These are phyloP conservation scores for Akanthomyces lecanii DNA, from an alignment of 2,329 filamentous ascomycete species.

Conservation along the genomic window DNA sequence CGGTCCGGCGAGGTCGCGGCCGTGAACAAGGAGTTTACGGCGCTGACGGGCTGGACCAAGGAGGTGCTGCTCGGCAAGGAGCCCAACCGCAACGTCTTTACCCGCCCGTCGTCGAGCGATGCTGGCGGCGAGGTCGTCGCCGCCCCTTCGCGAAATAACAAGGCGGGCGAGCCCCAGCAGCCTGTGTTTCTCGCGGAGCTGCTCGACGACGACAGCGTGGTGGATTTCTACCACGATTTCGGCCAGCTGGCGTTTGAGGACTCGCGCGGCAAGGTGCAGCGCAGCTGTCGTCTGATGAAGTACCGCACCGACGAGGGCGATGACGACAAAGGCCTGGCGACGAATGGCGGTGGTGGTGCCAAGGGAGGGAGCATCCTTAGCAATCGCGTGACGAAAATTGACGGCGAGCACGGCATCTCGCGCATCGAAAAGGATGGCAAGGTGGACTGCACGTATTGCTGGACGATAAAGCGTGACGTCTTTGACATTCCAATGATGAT, in stretches of 20 bases:
- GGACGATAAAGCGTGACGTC: constrained; percentile 93
- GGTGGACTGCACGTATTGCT: constrained; percentile 92
- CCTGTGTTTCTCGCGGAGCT: constrained; percentile 90
- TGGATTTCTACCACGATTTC: constrained; percentile 96
- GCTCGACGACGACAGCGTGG: constrained; percentile 86
- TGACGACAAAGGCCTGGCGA: constrained; percentile 44
- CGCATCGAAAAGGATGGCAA: constrained; percentile 82
- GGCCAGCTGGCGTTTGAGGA: constrained; percentile 89
- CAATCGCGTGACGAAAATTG: constrained; percentile 57
- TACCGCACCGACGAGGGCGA: constrained; percentile 72
- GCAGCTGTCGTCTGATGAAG: constrained; percentile 81
- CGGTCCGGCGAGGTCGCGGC: constrained; percentile 92
- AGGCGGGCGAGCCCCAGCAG: constrained; percentile 52
- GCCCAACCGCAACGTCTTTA: constrained; percentile 82
- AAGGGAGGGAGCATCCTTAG: constrained; percentile 52
- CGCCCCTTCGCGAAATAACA: constrained; percentile 40
- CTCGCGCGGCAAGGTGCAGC: constrained; percentile 77
- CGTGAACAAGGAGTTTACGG: constrained; percentile 94
- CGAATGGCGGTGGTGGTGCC: constrained; percentile 37
- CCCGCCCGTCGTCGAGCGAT: constrained; percentile 42
- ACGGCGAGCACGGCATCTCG: constrained; percentile 74
- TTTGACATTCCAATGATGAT: constrained; percentile 99
- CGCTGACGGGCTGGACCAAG: constrained; percentile 90
- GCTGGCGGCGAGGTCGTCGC: constrained; percentile 27
- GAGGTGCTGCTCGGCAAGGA: constrained; percentile 84